These are phyloP conservation scores for Aspergillus floridensis DNA, from an alignment of 2,329 filamentous ascomycete species.

Conservation along the genomic window DNA sequence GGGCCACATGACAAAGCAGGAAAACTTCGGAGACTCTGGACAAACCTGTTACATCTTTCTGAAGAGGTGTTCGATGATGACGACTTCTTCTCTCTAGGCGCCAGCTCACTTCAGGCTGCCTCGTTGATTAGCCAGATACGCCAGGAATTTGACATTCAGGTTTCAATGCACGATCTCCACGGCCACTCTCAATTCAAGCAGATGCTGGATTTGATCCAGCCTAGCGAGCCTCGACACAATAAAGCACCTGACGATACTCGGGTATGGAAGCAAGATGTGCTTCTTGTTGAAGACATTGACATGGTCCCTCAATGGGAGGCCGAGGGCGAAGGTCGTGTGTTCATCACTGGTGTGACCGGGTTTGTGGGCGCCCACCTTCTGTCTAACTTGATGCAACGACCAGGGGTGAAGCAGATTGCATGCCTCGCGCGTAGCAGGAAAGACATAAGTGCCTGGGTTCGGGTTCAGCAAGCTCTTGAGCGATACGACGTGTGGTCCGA, in stretches of 20 bases:
- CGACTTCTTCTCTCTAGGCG: conserved; percentile 6
- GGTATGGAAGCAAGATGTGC: conserved; percentile 2
- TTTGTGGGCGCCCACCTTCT: conserved; percentile 11
- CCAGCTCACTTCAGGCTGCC: conserved; percentile 9
- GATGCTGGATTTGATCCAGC: not conserved
- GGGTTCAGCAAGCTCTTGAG: conserved; percentile 1
- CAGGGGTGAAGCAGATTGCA: conserved; percentile 8
- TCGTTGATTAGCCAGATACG: conserved; percentile 1
- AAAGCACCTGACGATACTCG: not conserved
- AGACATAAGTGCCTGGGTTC: not conserved
- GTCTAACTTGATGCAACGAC: not conserved
- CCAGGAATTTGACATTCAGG: not conserved
- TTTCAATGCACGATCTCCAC: conserved; percentile 7
- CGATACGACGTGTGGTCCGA: conserved; percentile 5
- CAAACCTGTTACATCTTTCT: not conserved
- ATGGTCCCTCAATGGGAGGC: conserved; percentile 6
- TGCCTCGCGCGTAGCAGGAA: conserved; percentile 2
- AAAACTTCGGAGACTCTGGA: not conserved
- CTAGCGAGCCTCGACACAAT: not conserved
- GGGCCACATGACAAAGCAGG: not conserved
- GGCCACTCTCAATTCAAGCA: not conserved
- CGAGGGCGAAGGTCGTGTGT: conserved; percentile 7
- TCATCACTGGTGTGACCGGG: conserved; percentile 11
- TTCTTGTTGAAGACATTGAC: conserved; percentile 1
- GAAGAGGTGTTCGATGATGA: not conserved